Evolutionary conservation across 306 rosid genomes (phyloP).

Genomic region (Rosa rugosa): DNA sequence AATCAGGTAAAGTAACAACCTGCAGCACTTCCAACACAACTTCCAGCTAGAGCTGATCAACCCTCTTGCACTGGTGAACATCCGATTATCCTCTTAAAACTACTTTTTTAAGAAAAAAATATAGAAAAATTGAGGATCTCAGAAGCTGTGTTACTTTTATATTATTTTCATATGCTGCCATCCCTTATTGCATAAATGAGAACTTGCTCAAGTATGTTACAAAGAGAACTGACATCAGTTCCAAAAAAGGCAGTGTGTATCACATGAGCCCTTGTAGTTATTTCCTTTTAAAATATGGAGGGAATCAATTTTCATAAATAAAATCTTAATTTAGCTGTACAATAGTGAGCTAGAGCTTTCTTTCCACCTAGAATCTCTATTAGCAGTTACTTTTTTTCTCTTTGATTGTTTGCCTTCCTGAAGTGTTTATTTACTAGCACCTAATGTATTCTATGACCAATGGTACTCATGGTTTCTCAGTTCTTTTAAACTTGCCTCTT

Average conservation of each 20-base stretch:
- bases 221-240: background rate
- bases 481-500: conserved; percentile 29
- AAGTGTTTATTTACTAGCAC: conserved; percentile 5
- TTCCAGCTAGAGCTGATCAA: conserved; percentile 85
- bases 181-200: no score
- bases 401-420: background rate
- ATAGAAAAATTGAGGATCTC: background rate
- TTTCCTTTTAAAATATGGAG: background rate
- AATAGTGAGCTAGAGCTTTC: background rate
- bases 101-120: conserved; percentile 1
- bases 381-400: background rate
- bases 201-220: conserved; percentile 10
- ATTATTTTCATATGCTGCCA: background rate
- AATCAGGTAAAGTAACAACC: conserved; percentile 48
- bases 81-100: conserved; percentile 7
- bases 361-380: background rate
- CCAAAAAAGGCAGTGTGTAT: background rate
- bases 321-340: background rate
- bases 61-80: conserved; percentile 79
- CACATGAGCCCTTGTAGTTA: background rate
- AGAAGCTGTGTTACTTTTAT: conserved; percentile 2
- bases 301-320: no score
- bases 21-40: conserved; percentile 78
- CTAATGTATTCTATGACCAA: background rate
- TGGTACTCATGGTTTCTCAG: conserved; percentile 3